Percentiles rank a stretch among this genome's conserved stretches.
Evolutionary conservation across 495 filamentous ascomycete species (phyloP).

Genomic region (Penicilliopsis zonata): DNA sequence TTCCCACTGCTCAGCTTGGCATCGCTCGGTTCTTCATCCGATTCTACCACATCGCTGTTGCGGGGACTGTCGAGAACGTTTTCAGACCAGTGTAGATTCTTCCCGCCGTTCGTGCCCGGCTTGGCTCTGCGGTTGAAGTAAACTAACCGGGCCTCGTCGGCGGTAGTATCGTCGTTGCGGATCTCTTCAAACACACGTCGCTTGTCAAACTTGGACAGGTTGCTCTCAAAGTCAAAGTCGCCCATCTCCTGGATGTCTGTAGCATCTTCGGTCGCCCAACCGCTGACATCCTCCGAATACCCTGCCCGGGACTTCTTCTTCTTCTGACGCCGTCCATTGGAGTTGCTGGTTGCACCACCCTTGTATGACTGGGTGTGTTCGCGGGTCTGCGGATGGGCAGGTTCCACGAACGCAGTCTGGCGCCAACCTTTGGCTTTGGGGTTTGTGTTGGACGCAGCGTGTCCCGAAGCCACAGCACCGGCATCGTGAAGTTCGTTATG

Average conservation of each 20-base stretch:
- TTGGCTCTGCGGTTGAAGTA: conserved; percentile 73
- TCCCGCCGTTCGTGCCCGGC: conserved; percentile 68
- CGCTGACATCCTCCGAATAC: conserved; percentile 55
- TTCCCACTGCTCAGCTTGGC: conserved; percentile 43
- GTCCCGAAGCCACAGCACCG: conserved; percentile 16
- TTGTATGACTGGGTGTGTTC: conserved; percentile 12
- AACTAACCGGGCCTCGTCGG: conserved; percentile 80
- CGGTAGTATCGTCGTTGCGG: conserved; percentile 71
- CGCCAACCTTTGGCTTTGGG: conserved; percentile 63
- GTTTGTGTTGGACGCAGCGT: conserved; percentile 24
- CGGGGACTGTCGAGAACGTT: conserved; percentile 68
- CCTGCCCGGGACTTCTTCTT: conserved; percentile 43
- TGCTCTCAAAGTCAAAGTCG: conserved; percentile 85
- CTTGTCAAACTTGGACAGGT: conserved; percentile 91
- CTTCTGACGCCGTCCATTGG: conserved; percentile 34
- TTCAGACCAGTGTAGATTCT: conserved; percentile 84
- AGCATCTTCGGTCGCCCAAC: conserved; percentile 93
- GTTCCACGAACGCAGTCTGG: conserved; percentile 66
- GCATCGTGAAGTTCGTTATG: conserved; percentile 11
- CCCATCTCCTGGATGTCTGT: conserved; percentile 93
- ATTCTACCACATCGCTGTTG: conserved; percentile 61
- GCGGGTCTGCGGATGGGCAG: conserved; percentile 25
- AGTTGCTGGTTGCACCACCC: no score
- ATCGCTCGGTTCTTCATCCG: conserved; percentile 42
- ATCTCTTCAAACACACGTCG: conserved; percentile 78